Evolutionary conservation across 2,329 filamentous ascomycete species (phyloP), one percentile per base, ranked within the genome.

Genomic region (Hirsutella thompsonii): DNA sequence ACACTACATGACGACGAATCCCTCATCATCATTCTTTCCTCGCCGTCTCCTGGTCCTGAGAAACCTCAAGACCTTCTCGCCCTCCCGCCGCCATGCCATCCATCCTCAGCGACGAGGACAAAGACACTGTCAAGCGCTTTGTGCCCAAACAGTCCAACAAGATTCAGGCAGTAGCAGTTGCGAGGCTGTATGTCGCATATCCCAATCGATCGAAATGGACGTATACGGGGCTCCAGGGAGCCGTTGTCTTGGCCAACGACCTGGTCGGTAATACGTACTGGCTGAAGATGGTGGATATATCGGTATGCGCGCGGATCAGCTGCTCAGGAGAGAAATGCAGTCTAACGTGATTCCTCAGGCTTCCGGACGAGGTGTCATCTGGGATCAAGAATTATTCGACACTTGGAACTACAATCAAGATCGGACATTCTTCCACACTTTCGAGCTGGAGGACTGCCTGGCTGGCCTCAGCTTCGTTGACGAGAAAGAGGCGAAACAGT

Each of bases 361-460:
- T 43, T 70, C 81, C 39, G 81, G 79, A 56, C 77, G 83, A 57
- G 89, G 90, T 43, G 88, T 95, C 39, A 82, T 95, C 54, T 95
- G 87, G 87, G 89, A 94, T 55, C 90, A 96, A 66, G 92, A 98
- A 64, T 87, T 98, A 53, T 98, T 94, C 66, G 90, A 98, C 52
- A 80, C 79, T 39, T 96, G 94, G 72, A 71, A 73, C 47, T 98
- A 96, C 69, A 94, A 95, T 64, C 90, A 95, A 57, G 92, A 98
- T 60, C 81, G 92, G 46, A 90, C 86, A 45, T 98, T 95, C 66
- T 98, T 98, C 65, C 89, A 96, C 63, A 88, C 86, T 5, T 98
- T 98, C 58, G 92, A 98, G 66, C 74, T 94, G 42, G 89, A 96
- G 62, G 80, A 93, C 47, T 96, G 88, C 55, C 67, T 93, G 45